Percentiles rank a stretch among this genome's conserved stretches.
Evolutionary conservation across 106 monocot species (phyloP).

Genomic region (Dioscorea alata): DNA sequence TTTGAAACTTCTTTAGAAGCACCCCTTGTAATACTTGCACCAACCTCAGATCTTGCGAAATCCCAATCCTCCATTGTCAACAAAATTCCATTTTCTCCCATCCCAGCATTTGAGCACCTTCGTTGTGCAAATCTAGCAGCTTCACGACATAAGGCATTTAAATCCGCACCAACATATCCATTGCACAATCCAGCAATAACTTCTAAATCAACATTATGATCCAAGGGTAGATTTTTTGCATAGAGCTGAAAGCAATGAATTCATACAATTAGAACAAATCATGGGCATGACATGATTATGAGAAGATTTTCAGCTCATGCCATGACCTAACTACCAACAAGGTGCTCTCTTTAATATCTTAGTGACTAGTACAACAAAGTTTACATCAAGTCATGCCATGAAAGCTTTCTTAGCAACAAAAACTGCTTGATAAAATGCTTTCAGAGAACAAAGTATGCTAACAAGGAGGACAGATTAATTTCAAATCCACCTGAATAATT

Average conservation of each 20-base stretch:
- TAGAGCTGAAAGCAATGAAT: constrained; percentile 50
- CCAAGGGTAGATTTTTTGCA: constrained; percentile 52
- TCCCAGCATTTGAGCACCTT: constrained; percentile 24
- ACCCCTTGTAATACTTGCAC: constrained; percentile 82
- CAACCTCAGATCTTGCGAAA: constrained; percentile 53
- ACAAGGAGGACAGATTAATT: not conserved
- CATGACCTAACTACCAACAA: not conserved
- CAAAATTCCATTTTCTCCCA: constrained; percentile 8
- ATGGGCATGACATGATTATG: not conserved
- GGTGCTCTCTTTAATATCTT: no score
- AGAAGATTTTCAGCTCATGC: not conserved
- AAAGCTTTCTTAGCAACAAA: no score
- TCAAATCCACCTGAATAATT: constrained; percentile 61
- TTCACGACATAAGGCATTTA: constrained; percentile 72
- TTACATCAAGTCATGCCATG: no score
- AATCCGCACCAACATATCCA: constrained; percentile 94
- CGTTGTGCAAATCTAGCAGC: constrained; percentile 58
- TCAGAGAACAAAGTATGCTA: no score
- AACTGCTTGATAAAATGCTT: no score
- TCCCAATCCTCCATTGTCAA: constrained; percentile 76
- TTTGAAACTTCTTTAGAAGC: constrained; percentile 67
- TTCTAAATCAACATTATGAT: constrained; percentile 64
- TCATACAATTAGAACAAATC: not conserved
- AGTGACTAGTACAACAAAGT: no score
- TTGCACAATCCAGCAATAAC: constrained; percentile 70